Conservation (phyloP, 495 filamentous ascomycete genomes). For the Neurospora tetrasperma region DNA sequence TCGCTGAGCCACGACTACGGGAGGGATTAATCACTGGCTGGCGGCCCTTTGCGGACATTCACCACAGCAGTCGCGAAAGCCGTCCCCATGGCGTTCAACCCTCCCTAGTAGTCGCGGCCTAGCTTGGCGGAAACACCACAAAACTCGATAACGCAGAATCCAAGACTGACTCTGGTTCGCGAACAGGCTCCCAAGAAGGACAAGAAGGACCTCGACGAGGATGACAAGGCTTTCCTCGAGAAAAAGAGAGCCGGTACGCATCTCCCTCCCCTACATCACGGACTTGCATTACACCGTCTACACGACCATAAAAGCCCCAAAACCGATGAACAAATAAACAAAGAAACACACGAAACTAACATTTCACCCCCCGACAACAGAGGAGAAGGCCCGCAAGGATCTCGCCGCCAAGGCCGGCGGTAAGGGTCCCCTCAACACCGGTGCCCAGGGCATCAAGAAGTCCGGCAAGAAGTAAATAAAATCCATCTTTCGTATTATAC, state of each 20-base stretch:
- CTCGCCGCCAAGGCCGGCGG: conserved; percentile 52
- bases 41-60: not conserved
- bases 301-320: no score
- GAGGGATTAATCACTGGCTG: not conserved
- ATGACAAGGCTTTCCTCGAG: conserved; percentile 63
- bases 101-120: not conserved
- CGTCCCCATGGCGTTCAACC: not conserved
- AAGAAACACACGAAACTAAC: conserved; percentile 1
- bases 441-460: conserved; percentile 80
- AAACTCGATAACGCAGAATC: not conserved
- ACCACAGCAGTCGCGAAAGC: not conserved
- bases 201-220: conserved; percentile 63
- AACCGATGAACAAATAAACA: no score
- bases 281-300: no score
- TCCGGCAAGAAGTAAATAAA: conserved; percentile 68
- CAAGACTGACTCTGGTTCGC: not conserved
- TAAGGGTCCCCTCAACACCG: conserved; percentile 55
- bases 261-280: no score
- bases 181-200: conserved; percentile 57
- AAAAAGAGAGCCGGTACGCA: conserved; percentile 59
- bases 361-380: conserved; percentile 27
- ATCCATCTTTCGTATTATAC: not conserved
- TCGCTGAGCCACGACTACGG: not conserved
- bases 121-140: not conserved
- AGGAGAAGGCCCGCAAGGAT: conserved; percentile 69